Base-by-base conservation (phyloP, 2,329 filamentous ascomycete species). In the Monosporascus sp. region DNA sequence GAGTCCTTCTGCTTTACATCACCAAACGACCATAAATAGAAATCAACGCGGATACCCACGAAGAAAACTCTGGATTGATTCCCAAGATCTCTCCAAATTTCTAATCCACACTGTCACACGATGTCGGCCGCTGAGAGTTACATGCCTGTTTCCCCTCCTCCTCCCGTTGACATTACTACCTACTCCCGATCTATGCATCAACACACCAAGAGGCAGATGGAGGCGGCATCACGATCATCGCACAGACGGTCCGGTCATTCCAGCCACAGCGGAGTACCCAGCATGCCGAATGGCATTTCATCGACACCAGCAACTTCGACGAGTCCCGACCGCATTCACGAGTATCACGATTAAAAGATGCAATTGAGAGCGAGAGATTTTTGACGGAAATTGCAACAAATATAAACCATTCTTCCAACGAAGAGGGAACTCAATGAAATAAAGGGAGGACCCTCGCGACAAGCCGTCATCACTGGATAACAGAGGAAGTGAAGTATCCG, bases 151-250 rank as follows among this genome's bases (percentile, higher is more conserved):
- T 57, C 58, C 20, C 58, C 63, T 20, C 57, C 65, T 17, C 62
- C 65, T 5, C 66, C 67, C 17, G 47, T 60, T 52, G 67, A 68
- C 47, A 60, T 72, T 44, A 59, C 64, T 7, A 66, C 68, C 3
- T 87, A 87, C 60, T 72, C 82, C 15, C 77, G 76, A 54, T 80
- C 75, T 52, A 86, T 87, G 79, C 81, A 83, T 63, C 75, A 79
- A 51, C 82, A 86, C 70, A 86, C 83, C 56, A 84, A 83, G 73
- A 74, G 77, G 52, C 83, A 85, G 65, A 84, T 87, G 80, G 81
- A 86, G 56, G 73, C 74, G 7, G 75, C 75, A n/a, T 72, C 74
- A 14, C 72, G 74, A 4, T 73, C 75, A 11, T 73, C 77, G 1
- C 65, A 68, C 34, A 66, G 71, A 45, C 67, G 70, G 24, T 50